Conservation (phyloP, 345 rosid species). For the Brassica carinata region DNA sequence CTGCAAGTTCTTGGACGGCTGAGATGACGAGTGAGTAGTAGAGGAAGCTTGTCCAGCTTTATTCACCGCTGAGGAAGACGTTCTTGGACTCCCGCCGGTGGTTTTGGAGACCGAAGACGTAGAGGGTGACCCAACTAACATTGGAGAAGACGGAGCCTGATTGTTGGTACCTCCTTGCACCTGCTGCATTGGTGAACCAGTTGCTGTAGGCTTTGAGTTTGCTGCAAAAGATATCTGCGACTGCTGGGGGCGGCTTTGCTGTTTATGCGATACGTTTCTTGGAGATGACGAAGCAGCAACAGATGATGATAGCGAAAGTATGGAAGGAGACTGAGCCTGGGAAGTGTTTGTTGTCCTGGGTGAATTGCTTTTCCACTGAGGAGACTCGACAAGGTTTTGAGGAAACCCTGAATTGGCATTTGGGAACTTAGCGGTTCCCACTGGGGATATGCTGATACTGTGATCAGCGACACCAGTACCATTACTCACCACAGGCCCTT, state of each 20-base stretch:
- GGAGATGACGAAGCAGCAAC: slow-evolving; percentile 55
- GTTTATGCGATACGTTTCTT: slow-evolving; percentile 63
- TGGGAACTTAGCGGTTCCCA: slow-evolving; percentile 58
- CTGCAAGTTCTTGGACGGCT: slow-evolving; percentile 64
- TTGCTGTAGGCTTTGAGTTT: slow-evolving; percentile 54
- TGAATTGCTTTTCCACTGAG: slow-evolving; percentile 82
- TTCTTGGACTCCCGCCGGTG: slow-evolving; percentile 89
- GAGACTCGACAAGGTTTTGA: slow-evolving; percentile 72
- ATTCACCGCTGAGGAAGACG: slow-evolving; percentile 51
- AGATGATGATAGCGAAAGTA: slow-evolving; percentile 43
- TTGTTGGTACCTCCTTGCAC: slow-evolving; percentile 44
- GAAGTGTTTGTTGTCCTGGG: slow-evolving; percentile 47
- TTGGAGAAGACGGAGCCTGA: slow-evolving; percentile 63
- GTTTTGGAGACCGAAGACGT: slow-evolving; percentile 79
- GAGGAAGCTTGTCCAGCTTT: slow-evolving; percentile 58
- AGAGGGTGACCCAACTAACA: slow-evolving; percentile 78
- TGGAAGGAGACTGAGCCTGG: slow-evolving; percentile 59
- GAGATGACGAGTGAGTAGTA: slow-evolving; percentile 52
- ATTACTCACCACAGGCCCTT: slow-evolving; percentile 59
- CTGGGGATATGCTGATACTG: slow-evolving; percentile 52
- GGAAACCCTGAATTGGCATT: slow-evolving; percentile 62
- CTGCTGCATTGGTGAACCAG: slow-evolving; percentile 55
- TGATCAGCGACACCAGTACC: slow-evolving; percentile 71
- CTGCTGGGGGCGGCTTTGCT: slow-evolving; percentile 69
- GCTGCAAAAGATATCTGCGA: slow-evolving; percentile 72